Conservation (phyloP, 768 basidiomycete species). For the Lentinula aciculospora region DNA sequence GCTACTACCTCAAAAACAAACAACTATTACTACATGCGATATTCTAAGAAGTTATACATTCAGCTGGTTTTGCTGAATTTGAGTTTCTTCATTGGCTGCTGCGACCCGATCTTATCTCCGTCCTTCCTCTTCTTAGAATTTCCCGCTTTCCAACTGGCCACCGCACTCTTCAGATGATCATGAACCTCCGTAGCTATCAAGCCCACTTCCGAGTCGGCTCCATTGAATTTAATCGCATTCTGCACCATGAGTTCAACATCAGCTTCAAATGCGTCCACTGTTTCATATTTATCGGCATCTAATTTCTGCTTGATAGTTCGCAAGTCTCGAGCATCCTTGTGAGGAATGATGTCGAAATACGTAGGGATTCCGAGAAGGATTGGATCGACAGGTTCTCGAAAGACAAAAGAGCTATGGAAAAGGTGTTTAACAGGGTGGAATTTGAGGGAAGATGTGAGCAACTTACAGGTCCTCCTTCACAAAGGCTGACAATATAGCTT, state of each 20-base stretch:
- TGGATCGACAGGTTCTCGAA: conserved; percentile 88
- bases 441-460: conserved; percentile 6
- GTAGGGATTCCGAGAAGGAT: conserved; percentile 75
- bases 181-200: conserved; percentile 44
- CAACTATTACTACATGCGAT: background rate
- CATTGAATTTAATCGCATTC: conserved; percentile 90
- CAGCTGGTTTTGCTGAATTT: conserved; percentile 57
- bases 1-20: background rate
- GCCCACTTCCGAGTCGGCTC: conserved; percentile 75
- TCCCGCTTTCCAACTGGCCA: conserved; percentile 42
- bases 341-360: conserved; percentile 82
- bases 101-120: conserved; percentile 55
- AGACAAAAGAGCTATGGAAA: conserved; percentile 60
- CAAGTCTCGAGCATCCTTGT: conserved; percentile 84
- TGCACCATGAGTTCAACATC: conserved; percentile 85
- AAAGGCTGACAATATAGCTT: conserved; percentile 62
- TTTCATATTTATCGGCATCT: conserved; percentile 77
- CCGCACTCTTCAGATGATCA: conserved; percentile 48
- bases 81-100: conserved; percentile 57
- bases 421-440: conserved; percentile 7
- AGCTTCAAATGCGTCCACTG: conserved; percentile 71
- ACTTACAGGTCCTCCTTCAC: conserved; percentile 64
- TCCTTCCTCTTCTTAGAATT: conserved; percentile 72
- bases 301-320: conserved; percentile 76
- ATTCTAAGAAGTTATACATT: conserved; percentile 15